These are phyloP conservation scores for Zygosaccharomyces sapae DNA, from an alignment of 1,139 yeast genomes.

Conservation along the genomic window DNA sequence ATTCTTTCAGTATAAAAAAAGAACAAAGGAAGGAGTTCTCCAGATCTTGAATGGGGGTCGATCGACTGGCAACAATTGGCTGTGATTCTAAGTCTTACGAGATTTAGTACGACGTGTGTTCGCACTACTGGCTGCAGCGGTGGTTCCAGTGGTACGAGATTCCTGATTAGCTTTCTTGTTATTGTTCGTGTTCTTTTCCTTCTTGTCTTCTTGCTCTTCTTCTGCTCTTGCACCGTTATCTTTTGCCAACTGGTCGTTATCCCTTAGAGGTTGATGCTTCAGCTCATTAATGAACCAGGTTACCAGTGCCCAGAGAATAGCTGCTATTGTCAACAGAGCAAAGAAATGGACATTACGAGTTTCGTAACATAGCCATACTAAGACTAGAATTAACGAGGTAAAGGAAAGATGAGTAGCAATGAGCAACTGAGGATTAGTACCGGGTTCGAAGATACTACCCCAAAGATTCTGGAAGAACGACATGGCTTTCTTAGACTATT, in stretches of 20 bases:
- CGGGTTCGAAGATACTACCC: conserved; percentile 93
- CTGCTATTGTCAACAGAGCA: conserved; percentile 65
- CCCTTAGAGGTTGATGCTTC: conserved; percentile 44
- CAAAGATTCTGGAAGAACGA: conserved; percentile 67
- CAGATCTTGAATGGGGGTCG: not conserved
- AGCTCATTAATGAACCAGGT: conserved; percentile 85
- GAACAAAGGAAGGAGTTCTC: not conserved
- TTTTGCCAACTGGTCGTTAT: conserved; percentile 40
- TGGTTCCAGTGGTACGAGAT: not conserved
- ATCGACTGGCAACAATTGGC: not conserved
- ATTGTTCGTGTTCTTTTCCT: conserved; percentile 1
- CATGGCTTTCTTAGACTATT: not conserved
- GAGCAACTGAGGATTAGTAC: conserved; percentile 81
- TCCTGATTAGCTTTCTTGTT: not conserved
- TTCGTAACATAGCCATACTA: conserved; percentile 54
- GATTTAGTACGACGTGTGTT: conserved; percentile 1
- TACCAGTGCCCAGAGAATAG: conserved; percentile 69
- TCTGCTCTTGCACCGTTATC: conserved; percentile 5
- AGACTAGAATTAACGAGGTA: conserved; percentile 48
- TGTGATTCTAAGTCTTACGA: conserved; percentile 2
- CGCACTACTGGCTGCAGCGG: no score
- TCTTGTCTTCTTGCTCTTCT: conserved; percentile 10
- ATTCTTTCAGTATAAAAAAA: not conserved
- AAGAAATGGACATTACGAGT: conserved; percentile 73
- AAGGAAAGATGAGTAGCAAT: conserved; percentile 76